A percentile compares a stretch with the other conserved stretches of the same genome.
Conservation (phyloP, 2,329 filamentous ascomycete species). For the Claviceps sp. region DNA sequence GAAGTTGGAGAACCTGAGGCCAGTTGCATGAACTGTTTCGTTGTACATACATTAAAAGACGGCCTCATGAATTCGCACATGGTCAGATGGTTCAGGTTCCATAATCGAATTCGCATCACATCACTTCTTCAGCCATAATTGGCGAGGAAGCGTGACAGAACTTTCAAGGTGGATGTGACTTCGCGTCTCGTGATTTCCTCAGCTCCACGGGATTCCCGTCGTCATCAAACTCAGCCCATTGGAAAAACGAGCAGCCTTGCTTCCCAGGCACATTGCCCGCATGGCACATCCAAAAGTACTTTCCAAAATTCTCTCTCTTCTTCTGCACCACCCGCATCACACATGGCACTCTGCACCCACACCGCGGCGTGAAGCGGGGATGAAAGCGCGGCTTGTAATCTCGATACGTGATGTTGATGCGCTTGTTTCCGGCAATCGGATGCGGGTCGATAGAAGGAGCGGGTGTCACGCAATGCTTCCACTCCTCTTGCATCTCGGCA, state of each 20-base stretch:
- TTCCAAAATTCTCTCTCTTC: conserved; percentile 61
- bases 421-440: conserved; percentile 61
- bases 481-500: conserved; percentile 93
- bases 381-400: conserved; percentile 69
- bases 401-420: conserved; percentile 91
- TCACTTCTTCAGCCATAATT: no score
- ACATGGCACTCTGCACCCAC: conserved; percentile 56
- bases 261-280: conserved; percentile 56
- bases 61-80: no score
- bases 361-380: conserved; percentile 64
- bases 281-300: conserved; percentile 93
- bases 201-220: conserved; percentile 56
- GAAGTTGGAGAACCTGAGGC: no score
- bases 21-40: no score
- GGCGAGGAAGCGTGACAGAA: no score
- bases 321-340: conserved; percentile 67
- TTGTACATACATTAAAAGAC: no score
- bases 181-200: not conserved
- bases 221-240: conserved; percentile 78
- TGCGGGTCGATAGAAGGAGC: conserved; percentile 70
- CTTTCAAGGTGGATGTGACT: no score
- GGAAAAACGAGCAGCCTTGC: conserved; percentile 61
- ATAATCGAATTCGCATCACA: no score
- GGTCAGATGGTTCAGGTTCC: no score
- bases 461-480: conserved; percentile 80